phyloP scores from a whole-genome alignment of 768 basidiomycete species.

The Chalciporus piperatus region DNA sequence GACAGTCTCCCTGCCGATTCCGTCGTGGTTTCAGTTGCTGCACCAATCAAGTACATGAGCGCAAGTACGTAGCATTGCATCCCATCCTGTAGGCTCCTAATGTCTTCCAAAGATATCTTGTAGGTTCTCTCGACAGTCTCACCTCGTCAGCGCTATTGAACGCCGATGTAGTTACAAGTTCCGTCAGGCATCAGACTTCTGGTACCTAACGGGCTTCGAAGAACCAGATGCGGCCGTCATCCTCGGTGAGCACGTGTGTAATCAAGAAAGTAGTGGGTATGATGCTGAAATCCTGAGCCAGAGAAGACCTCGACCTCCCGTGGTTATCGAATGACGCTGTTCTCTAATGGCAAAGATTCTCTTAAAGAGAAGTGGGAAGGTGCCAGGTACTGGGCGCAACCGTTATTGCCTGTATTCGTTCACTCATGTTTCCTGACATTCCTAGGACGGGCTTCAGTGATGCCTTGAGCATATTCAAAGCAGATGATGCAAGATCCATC shows the following conservation, averaged over 20 bases:
- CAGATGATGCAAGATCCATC: slow-evolving; percentile 68
- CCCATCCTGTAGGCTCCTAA: slow-evolving; percentile 10
- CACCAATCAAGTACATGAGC: slow-evolving; percentile 83
- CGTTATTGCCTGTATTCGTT: background rate
- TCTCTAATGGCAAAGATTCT: slow-evolving; percentile 70
- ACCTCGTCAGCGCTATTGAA: slow-evolving; percentile 8
- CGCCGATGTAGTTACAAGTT: slow-evolving; percentile 77
- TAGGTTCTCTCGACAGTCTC: slow-evolving; percentile 37
- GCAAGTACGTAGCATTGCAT: slow-evolving; percentile 51
- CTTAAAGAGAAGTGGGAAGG: slow-evolving; percentile 93
- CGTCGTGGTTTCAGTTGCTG: slow-evolving; percentile 73
- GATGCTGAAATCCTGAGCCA: slow-evolving; percentile 25
- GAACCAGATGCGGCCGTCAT: slow-evolving; percentile 90
- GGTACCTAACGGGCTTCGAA: slow-evolving; percentile 95
- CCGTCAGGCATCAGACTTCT: slow-evolving; percentile 88
- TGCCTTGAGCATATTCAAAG: slow-evolving; percentile 65
- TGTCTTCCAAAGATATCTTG: slow-evolving; percentile 61
- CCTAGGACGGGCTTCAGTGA: slow-evolving; percentile 65
- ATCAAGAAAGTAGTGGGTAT: background rate
- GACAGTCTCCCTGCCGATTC: slow-evolving; percentile 67
- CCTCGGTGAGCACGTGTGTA: slow-evolving; percentile 50
- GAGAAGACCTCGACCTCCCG: slow-evolving; percentile 68
- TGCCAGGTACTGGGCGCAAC: slow-evolving; percentile 45
- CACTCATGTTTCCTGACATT: slow-evolving; percentile 2
- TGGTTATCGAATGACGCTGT: slow-evolving; percentile 87